Conservation (phyloP, 306 rosid genomes). For the Echinosophora koreensis region DNA sequence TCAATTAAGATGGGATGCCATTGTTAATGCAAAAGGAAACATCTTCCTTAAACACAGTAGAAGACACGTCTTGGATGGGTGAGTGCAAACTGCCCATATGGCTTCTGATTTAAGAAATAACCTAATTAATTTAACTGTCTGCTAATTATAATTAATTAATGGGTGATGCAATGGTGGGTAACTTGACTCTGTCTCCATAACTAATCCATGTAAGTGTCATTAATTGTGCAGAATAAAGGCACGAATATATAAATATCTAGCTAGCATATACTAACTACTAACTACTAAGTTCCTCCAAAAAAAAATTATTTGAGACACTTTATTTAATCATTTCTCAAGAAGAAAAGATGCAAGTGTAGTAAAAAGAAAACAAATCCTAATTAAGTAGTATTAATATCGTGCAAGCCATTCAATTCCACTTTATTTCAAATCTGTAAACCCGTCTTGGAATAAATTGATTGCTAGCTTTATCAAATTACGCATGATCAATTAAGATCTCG, state of each 20-base stretch:
- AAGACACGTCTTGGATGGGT: neutral
- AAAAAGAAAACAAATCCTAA: neutral
- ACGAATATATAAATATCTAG: neutral
- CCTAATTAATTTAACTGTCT: neutral
- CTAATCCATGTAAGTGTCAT: neutral
- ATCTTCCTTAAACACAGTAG: neutral
- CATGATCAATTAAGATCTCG: slow-evolving; percentile 60
- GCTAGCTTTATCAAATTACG: slow-evolving; percentile 50
- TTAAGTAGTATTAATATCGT: neutral
- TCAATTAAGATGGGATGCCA: neutral
- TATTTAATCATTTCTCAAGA: too few relatives aligned
- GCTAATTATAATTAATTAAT: neutral
- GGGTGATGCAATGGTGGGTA: neutral
- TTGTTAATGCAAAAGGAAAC: neutral
- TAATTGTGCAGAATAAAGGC: neutral
- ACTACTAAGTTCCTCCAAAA: too few relatives aligned
- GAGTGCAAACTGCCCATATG: neutral
- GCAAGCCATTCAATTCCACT: slow-evolving; percentile 26
- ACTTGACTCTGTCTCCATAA: neutral
- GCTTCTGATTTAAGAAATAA: neutral
- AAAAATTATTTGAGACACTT: too few relatives aligned
- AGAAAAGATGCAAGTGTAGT: too few relatives aligned
- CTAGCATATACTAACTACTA: neutral
- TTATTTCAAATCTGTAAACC: slow-evolving; percentile 58
- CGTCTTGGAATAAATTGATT: slow-evolving; percentile 36